A percentile compares a stretch with the other conserved stretches of the same genome.
These are phyloP conservation scores for Chrysopogon serrulatus DNA, from an alignment of 176 grass and related monocot species.

Conservation along the genomic window DNA sequence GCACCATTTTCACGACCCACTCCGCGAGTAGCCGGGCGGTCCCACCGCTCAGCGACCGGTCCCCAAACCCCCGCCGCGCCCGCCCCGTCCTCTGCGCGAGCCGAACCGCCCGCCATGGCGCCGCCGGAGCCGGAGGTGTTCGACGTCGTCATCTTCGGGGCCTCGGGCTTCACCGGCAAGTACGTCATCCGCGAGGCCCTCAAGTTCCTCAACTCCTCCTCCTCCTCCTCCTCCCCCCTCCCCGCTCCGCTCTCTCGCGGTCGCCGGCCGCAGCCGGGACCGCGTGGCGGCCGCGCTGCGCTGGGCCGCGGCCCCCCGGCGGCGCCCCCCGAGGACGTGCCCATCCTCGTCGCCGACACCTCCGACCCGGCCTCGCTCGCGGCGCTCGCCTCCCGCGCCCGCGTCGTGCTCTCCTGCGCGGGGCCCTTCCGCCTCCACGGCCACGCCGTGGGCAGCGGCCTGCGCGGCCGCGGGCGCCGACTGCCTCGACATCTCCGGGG, in stretches of 20 bases:
- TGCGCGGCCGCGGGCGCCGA: constrained; percentile 54
- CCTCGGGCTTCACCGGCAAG: constrained; percentile 90
- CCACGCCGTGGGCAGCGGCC: constrained; percentile 51
- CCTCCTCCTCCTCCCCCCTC: no score
- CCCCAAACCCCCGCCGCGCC: neutral
- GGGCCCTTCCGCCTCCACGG: constrained; percentile 78
- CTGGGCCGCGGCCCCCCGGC: constrained; percentile 47
- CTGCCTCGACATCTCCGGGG: constrained; percentile 81
- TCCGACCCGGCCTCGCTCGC: constrained; percentile 57
- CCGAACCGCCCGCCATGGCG: neutral
- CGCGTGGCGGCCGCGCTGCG: constrained; percentile 53
- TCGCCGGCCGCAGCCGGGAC: constrained; percentile 62
- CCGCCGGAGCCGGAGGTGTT: constrained; percentile 38
- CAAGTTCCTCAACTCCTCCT: constrained; percentile 50
- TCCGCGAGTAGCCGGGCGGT: neutral
- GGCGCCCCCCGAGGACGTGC: constrained; percentile 26
- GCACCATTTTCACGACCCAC: neutral
- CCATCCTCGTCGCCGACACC: constrained; percentile 65
- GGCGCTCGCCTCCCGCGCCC: constrained; percentile 40
- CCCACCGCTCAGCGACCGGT: neutral
- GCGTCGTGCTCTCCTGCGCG: constrained; percentile 61
- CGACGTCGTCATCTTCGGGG: constrained; percentile 85
- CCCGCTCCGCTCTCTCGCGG: constrained; percentile 54
- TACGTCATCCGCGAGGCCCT: constrained; percentile 82
- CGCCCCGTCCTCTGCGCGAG: no score